A percentile compares a stretch with the other conserved stretches of the same genome.
phyloP scores from a whole-genome alignment of 345 rosid species.

The Abelmoschus esculentus region DNA sequence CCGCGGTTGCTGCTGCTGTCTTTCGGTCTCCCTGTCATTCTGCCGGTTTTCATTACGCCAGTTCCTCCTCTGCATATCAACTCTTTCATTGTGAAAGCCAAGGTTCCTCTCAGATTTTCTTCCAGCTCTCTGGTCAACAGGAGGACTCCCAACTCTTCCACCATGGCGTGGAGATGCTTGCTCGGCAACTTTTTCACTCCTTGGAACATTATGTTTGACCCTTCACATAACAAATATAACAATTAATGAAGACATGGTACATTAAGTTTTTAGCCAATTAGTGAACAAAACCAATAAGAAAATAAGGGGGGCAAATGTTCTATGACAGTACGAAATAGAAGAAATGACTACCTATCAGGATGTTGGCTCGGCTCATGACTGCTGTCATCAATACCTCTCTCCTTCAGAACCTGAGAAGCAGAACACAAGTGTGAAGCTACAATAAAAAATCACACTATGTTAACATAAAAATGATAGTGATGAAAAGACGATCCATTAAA shows the following conservation, averaged over 20 bases:
- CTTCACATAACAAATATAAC: slow-evolving; percentile 26
- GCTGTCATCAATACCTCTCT: slow-evolving; percentile 51
- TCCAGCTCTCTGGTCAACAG: slow-evolving; percentile 37
- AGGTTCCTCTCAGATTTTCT: slow-evolving; percentile 45
- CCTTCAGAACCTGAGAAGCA: slow-evolving; percentile 57
- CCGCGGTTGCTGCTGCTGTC: slow-evolving; percentile 8
- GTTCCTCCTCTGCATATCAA: slow-evolving; percentile 46
- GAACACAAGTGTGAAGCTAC: background rate
- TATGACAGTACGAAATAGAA: background rate
- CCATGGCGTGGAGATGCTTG: slow-evolving; percentile 25
- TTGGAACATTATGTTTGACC: slow-evolving; percentile 30
- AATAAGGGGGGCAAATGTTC: background rate
- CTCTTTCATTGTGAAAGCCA: slow-evolving; percentile 34
- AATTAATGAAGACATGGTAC: background rate
- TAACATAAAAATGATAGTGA: no score
- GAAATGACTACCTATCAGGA: slow-evolving; percentile 42
- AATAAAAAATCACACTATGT: no score
- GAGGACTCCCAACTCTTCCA: slow-evolving; percentile 34
- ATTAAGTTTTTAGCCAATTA: background rate
- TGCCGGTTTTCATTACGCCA: slow-evolving; percentile 52
- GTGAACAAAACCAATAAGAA: background rate
- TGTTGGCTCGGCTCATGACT: slow-evolving; percentile 34
- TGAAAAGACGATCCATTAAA: no score
- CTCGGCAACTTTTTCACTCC: slow-evolving; percentile 39
- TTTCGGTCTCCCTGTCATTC: slow-evolving; percentile 37